These are phyloP conservation scores for Botryosphaeria agaves DNA, from an alignment of 2,329 filamentous ascomycete species.

Conservation along the genomic window DNA sequence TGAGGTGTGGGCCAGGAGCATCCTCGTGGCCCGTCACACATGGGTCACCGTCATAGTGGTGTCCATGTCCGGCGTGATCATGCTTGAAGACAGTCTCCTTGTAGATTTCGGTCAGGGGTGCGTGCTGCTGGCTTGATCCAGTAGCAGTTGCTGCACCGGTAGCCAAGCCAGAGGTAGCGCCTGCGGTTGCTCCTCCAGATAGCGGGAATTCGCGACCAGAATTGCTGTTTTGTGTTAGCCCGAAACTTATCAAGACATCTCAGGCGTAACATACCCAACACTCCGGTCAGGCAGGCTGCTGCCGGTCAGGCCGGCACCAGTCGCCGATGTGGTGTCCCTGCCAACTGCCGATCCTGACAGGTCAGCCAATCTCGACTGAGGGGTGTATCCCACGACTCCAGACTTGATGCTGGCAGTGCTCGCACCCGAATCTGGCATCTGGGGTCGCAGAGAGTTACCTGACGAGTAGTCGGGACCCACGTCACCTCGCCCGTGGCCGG, in stretches of 20 bases:
- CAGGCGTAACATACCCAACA: conserved; percentile 6
- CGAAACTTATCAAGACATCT: background rate
- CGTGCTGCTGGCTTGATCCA: no score
- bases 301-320: background rate
- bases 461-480: conserved; percentile 1
- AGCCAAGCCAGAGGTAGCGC: conserved; percentile 1
- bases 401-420: conserved; percentile 22
- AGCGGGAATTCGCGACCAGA: conserved; percentile 16
- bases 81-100: conserved; percentile 4
- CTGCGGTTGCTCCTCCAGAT: conserved; percentile 13
- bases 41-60: conserved; percentile 10
- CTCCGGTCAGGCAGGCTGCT: background rate
- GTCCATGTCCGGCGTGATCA: conserved; percentile 7
- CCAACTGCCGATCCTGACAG: background rate
- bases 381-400: conserved; percentile 18
- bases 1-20: conserved; percentile 4
- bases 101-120: no score
- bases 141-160: background rate
- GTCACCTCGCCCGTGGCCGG: conserved; percentile 4
- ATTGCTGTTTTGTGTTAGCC: no score
- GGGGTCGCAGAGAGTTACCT: conserved; percentile 2
- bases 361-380: conserved; percentile 1
- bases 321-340: background rate
- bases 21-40: conserved; percentile 4
- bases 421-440: conserved; percentile 1